These are phyloP conservation scores for Penicillium manginii DNA, from an alignment of 495 filamentous ascomycete genomes.

Conservation along the genomic window DNA sequence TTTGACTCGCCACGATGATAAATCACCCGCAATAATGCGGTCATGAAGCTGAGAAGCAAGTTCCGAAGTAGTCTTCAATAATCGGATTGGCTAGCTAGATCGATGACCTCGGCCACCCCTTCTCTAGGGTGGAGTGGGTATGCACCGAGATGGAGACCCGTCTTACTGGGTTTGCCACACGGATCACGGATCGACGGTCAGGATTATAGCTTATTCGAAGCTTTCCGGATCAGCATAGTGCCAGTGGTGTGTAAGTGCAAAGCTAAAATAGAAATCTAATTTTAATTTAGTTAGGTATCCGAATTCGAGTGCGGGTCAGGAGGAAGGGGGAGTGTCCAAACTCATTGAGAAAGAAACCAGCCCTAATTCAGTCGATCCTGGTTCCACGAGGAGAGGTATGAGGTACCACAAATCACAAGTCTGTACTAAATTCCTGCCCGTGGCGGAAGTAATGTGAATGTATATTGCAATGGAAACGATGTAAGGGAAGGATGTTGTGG, in stretches of 20 bases:
- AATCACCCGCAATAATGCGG: slow-evolving; percentile 26
- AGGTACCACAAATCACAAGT: slow-evolving; percentile 30
- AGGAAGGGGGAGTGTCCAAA: slow-evolving; percentile 16
- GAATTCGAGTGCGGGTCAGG: slow-evolving; percentile 11
- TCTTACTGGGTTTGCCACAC: slow-evolving; percentile 16
- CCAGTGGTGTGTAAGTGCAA: neutral
- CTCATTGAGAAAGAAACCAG: slow-evolving; percentile 28
- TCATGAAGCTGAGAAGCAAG: slow-evolving; percentile 2
- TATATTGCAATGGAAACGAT: neutral
- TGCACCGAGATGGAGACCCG: slow-evolving; percentile 15
- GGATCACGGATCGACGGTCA: slow-evolving; percentile 19
- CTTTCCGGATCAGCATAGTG: slow-evolving; percentile 19
- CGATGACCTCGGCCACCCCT: slow-evolving; percentile 2
- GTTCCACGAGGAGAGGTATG: slow-evolving; percentile 26
- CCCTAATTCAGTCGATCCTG: slow-evolving; percentile 3
- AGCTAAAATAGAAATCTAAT: neutral
- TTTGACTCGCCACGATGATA: slow-evolving; percentile 32
- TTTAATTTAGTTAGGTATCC: neutral
- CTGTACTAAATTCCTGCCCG: neutral
- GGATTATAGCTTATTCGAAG: slow-evolving; percentile 20
- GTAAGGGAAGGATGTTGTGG: neutral
- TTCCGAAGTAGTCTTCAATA: slow-evolving; percentile 9
- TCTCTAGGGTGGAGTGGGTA: slow-evolving; percentile 15
- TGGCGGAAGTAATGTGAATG: no score
- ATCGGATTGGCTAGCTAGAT: slow-evolving; percentile 3